Evolutionary conservation across 2,329 filamentous ascomycete species (phyloP), one percentile per base, ranked within the genome.

Genomic region (Trichoderma koningii): DNA sequence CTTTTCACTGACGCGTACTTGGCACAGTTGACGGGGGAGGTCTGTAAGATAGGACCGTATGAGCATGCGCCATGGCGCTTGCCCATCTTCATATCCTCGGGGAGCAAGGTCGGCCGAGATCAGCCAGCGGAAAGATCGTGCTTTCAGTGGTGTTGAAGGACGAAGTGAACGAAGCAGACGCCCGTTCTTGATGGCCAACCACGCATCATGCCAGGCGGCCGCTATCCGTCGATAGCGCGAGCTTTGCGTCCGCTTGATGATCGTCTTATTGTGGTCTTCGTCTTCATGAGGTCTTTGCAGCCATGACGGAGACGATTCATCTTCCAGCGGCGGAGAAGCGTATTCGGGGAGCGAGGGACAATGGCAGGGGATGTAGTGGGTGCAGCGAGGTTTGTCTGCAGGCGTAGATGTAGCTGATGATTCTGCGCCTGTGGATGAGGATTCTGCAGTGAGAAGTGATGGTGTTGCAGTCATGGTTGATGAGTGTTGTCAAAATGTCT

Each of bases 301-400:
- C 56, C 56, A 51, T 26, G 42, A 51, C 26, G 30, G 56, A 41
- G 45, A 51, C 45, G 45, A 60, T 60, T 51, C 56, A 51, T 60
- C 45, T 50, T 30, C 45, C 21, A 60, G 21, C 30, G 56, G 56
- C 30, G 56, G 56, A 51, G 30, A 51, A 51, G 56, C 45, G 19
- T 60, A 60, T 14, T 60, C 56, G 56, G 56, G 45, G 21, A 60
- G 45, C 56, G 56, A 60, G 56, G 56, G 56, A 42, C 45, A 60
- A 42, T 60, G 45, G 56, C 56, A 51, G 45, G 56, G 56, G 56
- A 60, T 60, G 50, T 60, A 60, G 56, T 60, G 56, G 30, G 56
- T 60, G 56, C 56, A 60, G 45, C 56, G 45, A 51, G 56, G 45
- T 60, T 60, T 60, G 30, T 41, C 56, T 41, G 9, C 56, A 26